These are phyloP conservation scores for Lodderomyces jiufengensis DNA, from an alignment of 1,139 yeast genomes.

Conservation along the genomic window DNA sequence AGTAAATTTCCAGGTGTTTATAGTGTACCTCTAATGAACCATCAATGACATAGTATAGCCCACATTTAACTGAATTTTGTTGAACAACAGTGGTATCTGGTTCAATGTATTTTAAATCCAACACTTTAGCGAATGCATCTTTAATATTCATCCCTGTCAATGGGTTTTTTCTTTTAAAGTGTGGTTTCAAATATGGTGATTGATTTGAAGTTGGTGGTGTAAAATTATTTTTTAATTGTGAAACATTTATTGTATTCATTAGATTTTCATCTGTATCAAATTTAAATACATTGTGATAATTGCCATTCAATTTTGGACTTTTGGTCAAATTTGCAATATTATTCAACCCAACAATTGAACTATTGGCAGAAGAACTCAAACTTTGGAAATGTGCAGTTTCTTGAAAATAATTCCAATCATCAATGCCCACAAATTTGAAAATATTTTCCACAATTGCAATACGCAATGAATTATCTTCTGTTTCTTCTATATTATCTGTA, in stretches of 20 bases:
- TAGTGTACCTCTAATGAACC: slow-evolving; percentile 68
- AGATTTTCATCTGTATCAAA: slow-evolving; percentile 5
- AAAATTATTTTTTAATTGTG: slow-evolving; percentile 4
- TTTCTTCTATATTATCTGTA: slow-evolving; percentile 63
- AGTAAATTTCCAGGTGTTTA: slow-evolving; percentile 20
- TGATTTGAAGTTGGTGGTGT: slow-evolving; percentile 1
- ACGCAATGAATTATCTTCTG: slow-evolving; percentile 69
- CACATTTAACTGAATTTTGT: slow-evolving; percentile 66
- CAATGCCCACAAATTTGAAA: slow-evolving; percentile 69
- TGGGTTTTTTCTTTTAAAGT: slow-evolving; percentile 3
- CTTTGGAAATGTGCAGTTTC: slow-evolving; percentile 8
- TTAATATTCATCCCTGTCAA: slow-evolving; percentile 33
- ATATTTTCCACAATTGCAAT: slow-evolving; percentile 73
- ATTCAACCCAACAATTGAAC: slow-evolving; percentile 9
- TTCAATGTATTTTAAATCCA: slow-evolving; percentile 55
- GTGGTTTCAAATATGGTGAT: slow-evolving; percentile 1
- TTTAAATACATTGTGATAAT: slow-evolving; percentile 6
- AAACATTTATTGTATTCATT: slow-evolving; percentile 12
- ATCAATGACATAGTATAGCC: slow-evolving; percentile 73
- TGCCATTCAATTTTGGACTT: slow-evolving; percentile 7
- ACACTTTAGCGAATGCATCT: slow-evolving; percentile 58
- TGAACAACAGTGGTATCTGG: slow-evolving; percentile 57
- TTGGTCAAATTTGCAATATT: slow-evolving; percentile 5
- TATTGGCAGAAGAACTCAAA: slow-evolving; percentile 10
- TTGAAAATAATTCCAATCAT: slow-evolving; percentile 23